A percentile compares a stretch with the other conserved stretches of the same genome.
These are phyloP conservation scores for Eucalyptus victrix DNA, from an alignment of 345 rosid species.

Conservation along the genomic window DNA sequence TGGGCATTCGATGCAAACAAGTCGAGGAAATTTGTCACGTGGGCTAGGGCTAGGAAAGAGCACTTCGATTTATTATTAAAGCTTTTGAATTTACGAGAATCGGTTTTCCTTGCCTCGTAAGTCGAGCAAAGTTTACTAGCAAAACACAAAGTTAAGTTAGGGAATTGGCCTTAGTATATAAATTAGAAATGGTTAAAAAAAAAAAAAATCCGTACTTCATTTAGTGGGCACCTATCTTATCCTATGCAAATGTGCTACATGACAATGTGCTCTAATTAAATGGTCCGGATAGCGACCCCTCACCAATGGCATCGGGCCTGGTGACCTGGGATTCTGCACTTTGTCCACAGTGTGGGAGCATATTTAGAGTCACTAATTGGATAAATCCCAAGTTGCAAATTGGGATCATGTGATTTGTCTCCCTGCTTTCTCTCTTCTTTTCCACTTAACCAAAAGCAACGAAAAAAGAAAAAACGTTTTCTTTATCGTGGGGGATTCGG, in stretches of 20 bases:
- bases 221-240: neutral
- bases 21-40: neutral
- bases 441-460: neutral
- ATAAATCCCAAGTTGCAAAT: neutral
- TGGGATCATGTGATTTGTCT: neutral
- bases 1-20: neutral
- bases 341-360: neutral
- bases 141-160: neutral
- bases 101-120: neutral
- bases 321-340: neutral
- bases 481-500: neutral
- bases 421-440: neutral
- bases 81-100: neutral
- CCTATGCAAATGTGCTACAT: neutral
- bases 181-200: neutral
- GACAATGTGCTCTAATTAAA: neutral
- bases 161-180: neutral
- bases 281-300: neutral
- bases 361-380: neutral
- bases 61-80: neutral
- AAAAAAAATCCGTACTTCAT: neutral
- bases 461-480: neutral
- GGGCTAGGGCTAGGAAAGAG: neutral
- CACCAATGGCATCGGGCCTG: neutral
- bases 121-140: neutral